A percentile compares a stretch with the other conserved stretches of the same genome.
These are phyloP conservation scores for Trichophaea hybrida DNA, from an alignment of 2,329 filamentous ascomycete species.

Conservation along the genomic window DNA sequence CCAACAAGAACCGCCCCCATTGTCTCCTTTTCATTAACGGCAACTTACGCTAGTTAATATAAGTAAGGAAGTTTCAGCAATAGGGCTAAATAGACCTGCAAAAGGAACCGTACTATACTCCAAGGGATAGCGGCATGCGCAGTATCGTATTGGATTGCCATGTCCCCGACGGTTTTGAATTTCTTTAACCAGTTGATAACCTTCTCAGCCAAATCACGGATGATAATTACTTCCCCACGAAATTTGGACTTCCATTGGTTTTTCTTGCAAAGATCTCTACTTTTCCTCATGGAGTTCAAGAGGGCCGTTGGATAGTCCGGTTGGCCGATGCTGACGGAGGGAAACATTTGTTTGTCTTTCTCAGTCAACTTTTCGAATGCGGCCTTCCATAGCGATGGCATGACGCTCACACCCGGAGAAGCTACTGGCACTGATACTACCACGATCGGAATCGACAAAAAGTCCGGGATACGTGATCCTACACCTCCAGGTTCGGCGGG, in stretches of 20 bases:
- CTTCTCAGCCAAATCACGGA: slow-evolving; percentile 27
- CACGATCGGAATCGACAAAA: too few species aligned
- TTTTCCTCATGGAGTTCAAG: not conserved
- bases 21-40: slow-evolving; percentile 15
- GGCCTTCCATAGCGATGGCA: slow-evolving; percentile 6
- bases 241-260: slow-evolving; percentile 16
- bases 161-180: slow-evolving; percentile 27
- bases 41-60: not conserved
- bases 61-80: not conserved
- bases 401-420: too few species aligned
- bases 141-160: slow-evolving; percentile 24
- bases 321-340: not conserved
- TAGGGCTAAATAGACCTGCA: slow-evolving; percentile 19
- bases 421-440: too few species aligned
- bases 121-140: slow-evolving; percentile 26
- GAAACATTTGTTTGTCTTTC: not conserved
- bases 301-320: not conserved
- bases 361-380: slow-evolving; percentile 1
- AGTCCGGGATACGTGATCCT: too few species aligned
- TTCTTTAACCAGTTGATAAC: slow-evolving; percentile 25
- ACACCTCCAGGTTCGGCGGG: too few species aligned
- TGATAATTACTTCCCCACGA: slow-evolving; percentile 18
- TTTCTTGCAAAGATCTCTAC: not conserved
- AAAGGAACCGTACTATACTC: slow-evolving; percentile 24
- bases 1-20: slow-evolving; percentile 18